Evolutionary conservation across 352 stramenopile genomes (phyloP).

Genomic region (Pythium vanterpoolii): DNA sequence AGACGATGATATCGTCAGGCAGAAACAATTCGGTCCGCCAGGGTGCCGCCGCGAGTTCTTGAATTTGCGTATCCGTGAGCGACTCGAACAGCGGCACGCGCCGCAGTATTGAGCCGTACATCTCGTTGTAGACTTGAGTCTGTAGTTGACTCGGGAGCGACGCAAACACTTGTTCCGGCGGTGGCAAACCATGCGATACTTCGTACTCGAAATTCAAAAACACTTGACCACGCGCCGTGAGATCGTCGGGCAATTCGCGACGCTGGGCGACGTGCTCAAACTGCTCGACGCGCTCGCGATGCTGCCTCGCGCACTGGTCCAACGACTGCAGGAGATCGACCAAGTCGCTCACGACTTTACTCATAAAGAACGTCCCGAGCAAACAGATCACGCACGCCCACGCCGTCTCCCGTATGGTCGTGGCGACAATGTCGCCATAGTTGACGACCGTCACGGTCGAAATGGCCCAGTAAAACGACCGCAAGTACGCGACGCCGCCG

Average conservation of each 20-base stretch:
- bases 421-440: slow-evolving; percentile 36
- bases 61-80: slow-evolving; percentile 21
- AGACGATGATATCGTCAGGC: slow-evolving; percentile 29
- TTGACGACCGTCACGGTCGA: slow-evolving; percentile 34
- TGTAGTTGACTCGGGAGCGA: slow-evolving; percentile 19
- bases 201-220: slow-evolving; percentile 30
- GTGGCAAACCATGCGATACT: slow-evolving; percentile 21
- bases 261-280: slow-evolving; percentile 26
- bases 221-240: slow-evolving; percentile 11
- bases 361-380: slow-evolving; percentile 32
- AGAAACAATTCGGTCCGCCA: slow-evolving; percentile 26
- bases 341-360: slow-evolving; percentile 32
- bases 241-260: slow-evolving; percentile 14
- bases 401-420: slow-evolving; percentile 25
- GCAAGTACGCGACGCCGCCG: slow-evolving; percentile 23
- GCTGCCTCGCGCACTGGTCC: slow-evolving; percentile 18
- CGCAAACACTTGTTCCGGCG: slow-evolving; percentile 22
- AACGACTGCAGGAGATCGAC: slow-evolving; percentile 29
- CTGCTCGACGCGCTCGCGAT: slow-evolving; percentile 22
- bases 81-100: slow-evolving; percentile 24
- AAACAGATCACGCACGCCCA: slow-evolving; percentile 35
- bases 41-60: slow-evolving; percentile 21
- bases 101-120: slow-evolving; percentile 24
- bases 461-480: slow-evolving; percentile 37
- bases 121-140: slow-evolving; percentile 22